Base-by-base conservation (phyloP, 2,329 filamentous ascomycete genomes). In the Mariannaea sp. region DNA sequence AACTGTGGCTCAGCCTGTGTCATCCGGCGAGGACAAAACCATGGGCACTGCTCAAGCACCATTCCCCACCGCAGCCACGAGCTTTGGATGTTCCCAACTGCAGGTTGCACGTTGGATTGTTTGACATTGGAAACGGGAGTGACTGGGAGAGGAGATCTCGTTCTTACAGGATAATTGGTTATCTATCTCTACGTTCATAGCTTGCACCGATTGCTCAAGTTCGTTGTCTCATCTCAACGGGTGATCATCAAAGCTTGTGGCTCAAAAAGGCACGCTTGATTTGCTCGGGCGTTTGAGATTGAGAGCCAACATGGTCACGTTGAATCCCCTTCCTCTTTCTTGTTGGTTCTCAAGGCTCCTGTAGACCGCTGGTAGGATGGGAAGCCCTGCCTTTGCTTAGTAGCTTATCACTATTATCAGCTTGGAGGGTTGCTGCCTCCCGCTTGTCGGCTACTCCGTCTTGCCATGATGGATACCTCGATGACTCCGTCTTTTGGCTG, bases 1-100 rank as follows among this genome's bases (percentile, higher is more conserved):
- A 64, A 65, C 60, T 58, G 52, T 62, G 60, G 63, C 60, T 66
- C 57, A 54, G 60, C 36, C 13, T 56, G 46, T 60, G 47, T 58
- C 57, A 58, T 61, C 52, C 53, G 54, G 52, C 43, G 50, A 55
- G 39, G 55, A 59, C 56, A 49, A 59, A 40, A 54, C 59, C 57
- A 64, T 53, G 43, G 30, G n/a, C n/a, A n/a, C n/a, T n/a, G n/a
- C n/a, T n/a, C 17, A 53, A 55, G 14, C 36, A n/a, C 20, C 35
- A 45, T 38, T 29, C 8, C 48, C 32, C 36, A 45, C 41, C 35
- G n/a, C 32, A 42, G 32, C 44, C 36, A 47, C n/a, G 32, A 29
- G 47, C n/a, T n/a, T n/a, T n/a, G n/a, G n/a, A n/a, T n/a, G n/a
- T n/a, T n/a, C n/a, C n/a, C n/a, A n/a, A n/a, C n/a, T n/a, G n/a